phyloP scores from a whole-genome alignment of 768 basidiomycete genomes.

The Auriscalpium orientale region DNA sequence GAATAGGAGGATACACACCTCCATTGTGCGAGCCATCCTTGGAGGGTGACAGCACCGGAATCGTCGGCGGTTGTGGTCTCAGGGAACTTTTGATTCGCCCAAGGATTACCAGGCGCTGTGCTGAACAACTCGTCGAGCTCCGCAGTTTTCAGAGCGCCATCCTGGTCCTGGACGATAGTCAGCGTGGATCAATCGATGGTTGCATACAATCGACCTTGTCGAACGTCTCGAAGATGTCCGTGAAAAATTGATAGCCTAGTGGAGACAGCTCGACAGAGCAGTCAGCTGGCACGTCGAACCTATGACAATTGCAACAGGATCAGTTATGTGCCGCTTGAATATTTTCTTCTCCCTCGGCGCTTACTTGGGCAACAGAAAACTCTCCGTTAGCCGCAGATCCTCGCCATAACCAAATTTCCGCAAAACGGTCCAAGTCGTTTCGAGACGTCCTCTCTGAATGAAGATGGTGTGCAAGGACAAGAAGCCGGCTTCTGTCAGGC shows the following conservation, averaged over 20 bases:
- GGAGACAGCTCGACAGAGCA: conserved; percentile 94
- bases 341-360: conserved; percentile 23
- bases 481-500: conserved; percentile 89
- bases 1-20: conserved; percentile 44
- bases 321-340: no score
- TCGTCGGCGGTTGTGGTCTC: conserved; percentile 86
- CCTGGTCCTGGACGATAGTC: conserved; percentile 62
- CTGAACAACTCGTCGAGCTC: conserved; percentile 88
- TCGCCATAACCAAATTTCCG: conserved; percentile 95
- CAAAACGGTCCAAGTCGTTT: conserved; percentile 97
- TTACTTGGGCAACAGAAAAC: conserved; percentile 84
- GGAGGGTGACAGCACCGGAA: conserved; percentile 84
- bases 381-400: conserved; percentile 82
- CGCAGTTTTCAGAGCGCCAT: conserved; percentile 77
- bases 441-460: conserved; percentile 89
- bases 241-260: conserved; percentile 94
- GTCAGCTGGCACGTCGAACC: conserved; percentile 89
- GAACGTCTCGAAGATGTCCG: conserved; percentile 91
- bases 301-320: conserved; percentile 21
- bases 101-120: conserved; percentile 93
- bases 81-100: conserved; percentile 85
- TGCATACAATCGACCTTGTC: conserved; percentile 59
- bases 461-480: conserved; percentile 93
- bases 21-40: conserved; percentile 98
- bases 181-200: background rate